Evolutionary conservation across 1,284 basidiomycete genomes (phyloP), one percentile per base, ranked within the genome.

Genomic region (Cryptococcus amylolentus): DNA sequence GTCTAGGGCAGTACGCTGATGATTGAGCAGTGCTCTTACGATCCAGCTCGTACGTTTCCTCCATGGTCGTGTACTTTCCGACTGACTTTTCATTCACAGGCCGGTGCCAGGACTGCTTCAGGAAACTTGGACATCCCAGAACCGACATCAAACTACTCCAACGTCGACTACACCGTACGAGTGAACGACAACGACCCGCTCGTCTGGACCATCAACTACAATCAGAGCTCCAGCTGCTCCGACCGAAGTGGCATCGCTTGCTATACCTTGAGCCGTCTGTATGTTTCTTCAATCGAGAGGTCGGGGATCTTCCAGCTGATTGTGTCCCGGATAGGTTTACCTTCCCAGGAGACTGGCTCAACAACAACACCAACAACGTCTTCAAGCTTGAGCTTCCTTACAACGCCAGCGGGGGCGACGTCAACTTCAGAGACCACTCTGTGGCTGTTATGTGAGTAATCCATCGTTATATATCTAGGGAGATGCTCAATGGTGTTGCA

Each of bases 211-310:
- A 62, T 65, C 43, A 54, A 52, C 42, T 61, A 58, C 54, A 54
- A 61, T 39, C 55, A 60, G 43, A 57, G 54, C 1, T 58, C 56
- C 6, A 58, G 56, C 23, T 62, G 63, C 47, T 54, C 51, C 18
- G 60, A 62, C 35, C 52, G 63, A 23, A 58, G 53, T 23, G 63
- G 54, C 9, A 58, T 64, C 35, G 58, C 55, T 9, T 65, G 63
- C 49, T 62, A 62, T 52, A 62, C 58, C 28, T 43, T 65, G 40
- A 28, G 49, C 2, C 52, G 61, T 35, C 14, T 47, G 55, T 56
- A 48, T 13, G 13, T 10, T 46, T 18, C 41, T 13, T n/a, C 47
- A 14, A 42, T 6, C 7, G 40, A 16, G 40, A n/a, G 20, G 10
- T 26, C 2, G 5, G n/a, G 28, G 38, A 18, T 39, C 20, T 18